Base-by-base conservation (phyloP, 1,284 basidiomycete genomes). In the Wolfiporia cocos region DNA sequence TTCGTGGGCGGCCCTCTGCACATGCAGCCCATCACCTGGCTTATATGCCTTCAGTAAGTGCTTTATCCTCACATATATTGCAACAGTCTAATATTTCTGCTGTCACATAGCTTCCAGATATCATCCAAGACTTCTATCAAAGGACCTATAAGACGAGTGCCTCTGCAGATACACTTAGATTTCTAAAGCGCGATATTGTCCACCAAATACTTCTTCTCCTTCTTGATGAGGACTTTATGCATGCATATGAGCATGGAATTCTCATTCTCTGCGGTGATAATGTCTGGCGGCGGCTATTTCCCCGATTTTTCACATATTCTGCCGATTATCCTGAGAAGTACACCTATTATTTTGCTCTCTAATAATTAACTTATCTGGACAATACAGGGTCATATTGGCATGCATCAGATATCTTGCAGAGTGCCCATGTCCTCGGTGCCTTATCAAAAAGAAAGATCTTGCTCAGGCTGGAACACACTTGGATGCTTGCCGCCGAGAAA, bases 11-110 rank as follows among this genome's bases (percentile, higher is more conserved):
- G 35, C 57, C 52, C 2, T 37, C 41, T 1, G 35, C 35, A 11
- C 35, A 44, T 19, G 41, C 49, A 11, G 41, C 40, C 5, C 50
- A 56, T 19, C n/a, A n/a, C n/a, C n/a, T n/a, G n/a, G n/a, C n/a
- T n/a, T n/a, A n/a, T n/a, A n/a, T n/a, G n/a, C n/a, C n/a, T n/a
- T n/a, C n/a, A n/a, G n/a, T n/a, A n/a, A n/a, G n/a, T n/a, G n/a
- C n/a, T n/a, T n/a, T n/a, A n/a, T n/a, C n/a, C n/a, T 67, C 1
- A 63, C 60, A 1, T 63, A 61, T 41, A 50, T 66, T 2, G 62
- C 62, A 1, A 51, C 49, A 7, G 58, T 64, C 36, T 41, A 53
- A 47, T 28, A 20, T 23, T 39, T 14, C 11, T 34, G n/a, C 19
- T n/a, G 6, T 41, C 2, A 12, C n/a, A n/a, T n/a, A 44, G 46